Evolutionary conservation across 2,329 filamentous ascomycete genomes (phyloP), one percentile per base, ranked within the genome.

Genomic region (Penicillium sp.): DNA sequence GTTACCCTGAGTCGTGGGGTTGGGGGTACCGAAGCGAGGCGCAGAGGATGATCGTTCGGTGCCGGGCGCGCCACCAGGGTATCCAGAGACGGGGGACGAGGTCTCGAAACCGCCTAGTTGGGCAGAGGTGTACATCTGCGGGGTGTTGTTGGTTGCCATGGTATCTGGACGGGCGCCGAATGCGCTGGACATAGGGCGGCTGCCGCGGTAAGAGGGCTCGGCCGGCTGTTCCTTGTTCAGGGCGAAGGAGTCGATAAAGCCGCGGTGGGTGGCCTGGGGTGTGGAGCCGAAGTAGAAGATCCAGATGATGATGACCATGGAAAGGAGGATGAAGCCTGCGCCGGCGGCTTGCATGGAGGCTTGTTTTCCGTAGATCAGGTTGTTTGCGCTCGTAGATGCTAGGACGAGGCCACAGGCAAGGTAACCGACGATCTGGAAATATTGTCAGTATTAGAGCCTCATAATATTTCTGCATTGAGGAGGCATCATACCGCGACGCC

Each of bases 281-380:
- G 92, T 89, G 2, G 93, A 96, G 69, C 94, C 94, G 70, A 97
- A 99, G 81, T 97, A 97, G 78, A 97, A 96, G 67, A 97, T 96
- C 94, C 94, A 99, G 59, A 97, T 86, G 68, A 96, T 90, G 66
- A 89, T 86, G 55, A 97, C 87, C 86, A 97, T 97, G 58, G 92
- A 93, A 47, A 97, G 81, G 52, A 99, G 82, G 61, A 99, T 96
- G 75, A 96, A 96, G 45, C 94, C 94, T 59, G 94, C 94, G 29
- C 90, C 91, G 8, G 90, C 89, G 56, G 94, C 93, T 78, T 97
- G 89, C 70, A 88, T 87, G 10, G 75, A 65, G 53, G 91, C 87
- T 61, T 87, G 82, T 42, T 84, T 79, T 49, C 84, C 86, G 78
- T 96, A 96, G 59, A 99, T 88, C 53, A 96, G 81, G 15, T 86